Percentiles rank a stretch among this genome's conserved stretches.
Evolutionary conservation across 2,329 filamentous ascomycete genomes (phyloP).

Genomic region (Fusarium begoniae): DNA sequence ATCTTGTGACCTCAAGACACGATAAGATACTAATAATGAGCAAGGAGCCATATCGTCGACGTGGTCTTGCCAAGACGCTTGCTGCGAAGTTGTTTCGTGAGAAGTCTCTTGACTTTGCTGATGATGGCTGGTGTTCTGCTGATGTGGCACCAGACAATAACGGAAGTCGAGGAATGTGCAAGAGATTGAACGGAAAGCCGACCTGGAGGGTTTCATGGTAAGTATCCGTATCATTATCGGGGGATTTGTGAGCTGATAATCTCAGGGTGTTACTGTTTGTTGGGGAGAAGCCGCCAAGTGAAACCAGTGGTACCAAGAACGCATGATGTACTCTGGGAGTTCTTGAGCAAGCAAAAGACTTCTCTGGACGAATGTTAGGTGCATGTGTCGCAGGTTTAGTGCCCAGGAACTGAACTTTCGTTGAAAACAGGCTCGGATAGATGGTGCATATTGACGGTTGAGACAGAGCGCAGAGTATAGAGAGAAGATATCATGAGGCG

Average conservation of each 20-base stretch:
- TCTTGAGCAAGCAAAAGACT: background rate
- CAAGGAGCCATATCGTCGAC: slow-evolving; percentile 64
- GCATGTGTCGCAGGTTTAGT: background rate
- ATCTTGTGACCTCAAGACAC: background rate
- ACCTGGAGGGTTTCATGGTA: slow-evolving; percentile 70
- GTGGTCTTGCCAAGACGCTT: slow-evolving; percentile 70
- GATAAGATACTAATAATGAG: background rate
- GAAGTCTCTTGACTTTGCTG: slow-evolving; percentile 54
- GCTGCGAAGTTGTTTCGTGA: slow-evolving; percentile 66
- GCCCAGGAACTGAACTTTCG: background rate
- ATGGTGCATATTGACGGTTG: background rate
- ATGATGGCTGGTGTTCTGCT: slow-evolving; percentile 66
- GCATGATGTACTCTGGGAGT: background rate
- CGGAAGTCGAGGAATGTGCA: slow-evolving; percentile 70
- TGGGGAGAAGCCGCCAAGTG: slow-evolving; percentile 3
- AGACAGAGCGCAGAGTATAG: background rate
- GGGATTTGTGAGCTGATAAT: background rate
- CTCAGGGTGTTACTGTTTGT: slow-evolving; percentile 36
- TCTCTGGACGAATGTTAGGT: background rate
- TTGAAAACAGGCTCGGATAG: background rate
- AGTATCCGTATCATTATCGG: slow-evolving; percentile 35
- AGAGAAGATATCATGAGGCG: background rate
- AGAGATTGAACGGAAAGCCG: slow-evolving; percentile 65
- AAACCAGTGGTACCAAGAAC: background rate
- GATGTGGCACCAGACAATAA: slow-evolving; percentile 71